Evolutionary conservation across 2,329 filamentous ascomycete species (phyloP).

Genomic region (Chalara sp.): DNA sequence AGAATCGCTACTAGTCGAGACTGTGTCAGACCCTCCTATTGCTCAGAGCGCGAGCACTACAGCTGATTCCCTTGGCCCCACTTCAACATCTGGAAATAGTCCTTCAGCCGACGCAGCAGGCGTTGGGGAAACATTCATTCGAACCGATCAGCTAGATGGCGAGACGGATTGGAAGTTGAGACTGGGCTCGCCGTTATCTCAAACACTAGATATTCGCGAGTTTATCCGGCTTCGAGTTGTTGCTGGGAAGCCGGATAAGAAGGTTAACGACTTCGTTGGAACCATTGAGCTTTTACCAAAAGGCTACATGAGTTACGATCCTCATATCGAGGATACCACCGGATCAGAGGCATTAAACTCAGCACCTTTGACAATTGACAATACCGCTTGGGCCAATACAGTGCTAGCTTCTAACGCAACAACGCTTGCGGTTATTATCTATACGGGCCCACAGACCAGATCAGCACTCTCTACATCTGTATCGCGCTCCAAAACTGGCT

Average conservation of each 20-base stretch:
- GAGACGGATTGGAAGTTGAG: conserved; percentile 99
- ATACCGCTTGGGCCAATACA: conserved; percentile 98
- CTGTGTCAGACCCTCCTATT: conserved; percentile 23
- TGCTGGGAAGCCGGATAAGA: conserved; percentile 85
- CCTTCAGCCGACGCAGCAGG: conserved; percentile 24
- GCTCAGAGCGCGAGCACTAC: conserved; percentile 15
- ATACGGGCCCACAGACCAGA: conserved; percentile 89
- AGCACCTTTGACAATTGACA: conserved; percentile 81
- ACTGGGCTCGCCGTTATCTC: conserved; percentile 77
- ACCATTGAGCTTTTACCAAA: conserved; percentile 68
- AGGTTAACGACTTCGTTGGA: conserved; percentile 93
- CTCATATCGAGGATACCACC: conserved; percentile 28
- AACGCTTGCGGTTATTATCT: conserved; percentile 84
- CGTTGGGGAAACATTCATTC: conserved; percentile 84
- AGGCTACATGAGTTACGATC: conserved; percentile 41
- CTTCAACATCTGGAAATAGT: conserved; percentile 19
- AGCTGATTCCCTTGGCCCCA: conserved; percentile 17
- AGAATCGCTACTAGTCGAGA: conserved; percentile 22
- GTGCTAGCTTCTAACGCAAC: conserved; percentile 89
- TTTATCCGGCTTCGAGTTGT: conserved; percentile 65
- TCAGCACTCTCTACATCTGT: conserved; percentile 89
- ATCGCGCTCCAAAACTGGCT: conserved; percentile 86
- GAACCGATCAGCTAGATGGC: conserved; percentile 93
- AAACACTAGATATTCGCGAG: conserved; percentile 66
- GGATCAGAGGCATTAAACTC: conserved; percentile 39